A percentile compares a stretch with the other conserved stretches of the same genome.
Conservation (phyloP, 139 green algal species). For the Pseudopediastrum boryanum region DNA sequence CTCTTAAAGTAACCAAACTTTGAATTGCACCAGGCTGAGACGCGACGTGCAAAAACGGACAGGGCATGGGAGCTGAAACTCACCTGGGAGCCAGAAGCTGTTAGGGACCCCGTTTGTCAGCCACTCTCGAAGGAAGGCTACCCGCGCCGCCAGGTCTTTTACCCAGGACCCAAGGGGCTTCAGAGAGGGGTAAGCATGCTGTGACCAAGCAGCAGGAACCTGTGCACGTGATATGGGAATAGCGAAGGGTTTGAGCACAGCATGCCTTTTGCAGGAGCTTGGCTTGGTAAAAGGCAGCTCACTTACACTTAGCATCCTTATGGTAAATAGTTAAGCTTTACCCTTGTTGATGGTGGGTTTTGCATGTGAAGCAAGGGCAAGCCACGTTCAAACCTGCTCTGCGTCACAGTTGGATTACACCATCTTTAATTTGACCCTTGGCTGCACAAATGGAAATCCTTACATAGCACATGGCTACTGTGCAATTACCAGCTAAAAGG, state of each 20-base stretch:
- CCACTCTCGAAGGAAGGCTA: conserved; percentile 72
- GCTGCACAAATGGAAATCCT: too few relatives aligned
- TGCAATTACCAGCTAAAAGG: too few relatives aligned
- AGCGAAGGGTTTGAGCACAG: background rate
- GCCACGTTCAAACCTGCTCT: conserved; percentile 13
- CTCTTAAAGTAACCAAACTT: background rate
- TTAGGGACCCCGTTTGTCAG: conserved; percentile 67
- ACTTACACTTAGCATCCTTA: background rate
- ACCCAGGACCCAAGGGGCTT: conserved; percentile 82
- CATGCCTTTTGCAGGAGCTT: background rate
- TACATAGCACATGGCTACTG: too few relatives aligned
- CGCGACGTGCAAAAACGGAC: background rate
- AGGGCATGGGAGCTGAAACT: too few relatives aligned
- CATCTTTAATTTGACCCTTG: too few relatives aligned
- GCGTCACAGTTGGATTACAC: too few relatives aligned
- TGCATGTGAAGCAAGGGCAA: conserved; percentile 66
- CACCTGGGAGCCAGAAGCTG: conserved; percentile 78
- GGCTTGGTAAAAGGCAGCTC: background rate
- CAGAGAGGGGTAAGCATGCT: conserved; percentile 73
- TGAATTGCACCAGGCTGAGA: background rate
- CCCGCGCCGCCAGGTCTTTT: conserved; percentile 64
- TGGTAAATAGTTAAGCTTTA: background rate
- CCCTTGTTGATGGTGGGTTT: conserved; percentile 2
- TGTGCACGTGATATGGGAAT: background rate
- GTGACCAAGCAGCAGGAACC: conserved; percentile 73